Evolutionary conservation across 164 flowering plant species (phyloP).

Genomic region (Annona squamosa): DNA sequence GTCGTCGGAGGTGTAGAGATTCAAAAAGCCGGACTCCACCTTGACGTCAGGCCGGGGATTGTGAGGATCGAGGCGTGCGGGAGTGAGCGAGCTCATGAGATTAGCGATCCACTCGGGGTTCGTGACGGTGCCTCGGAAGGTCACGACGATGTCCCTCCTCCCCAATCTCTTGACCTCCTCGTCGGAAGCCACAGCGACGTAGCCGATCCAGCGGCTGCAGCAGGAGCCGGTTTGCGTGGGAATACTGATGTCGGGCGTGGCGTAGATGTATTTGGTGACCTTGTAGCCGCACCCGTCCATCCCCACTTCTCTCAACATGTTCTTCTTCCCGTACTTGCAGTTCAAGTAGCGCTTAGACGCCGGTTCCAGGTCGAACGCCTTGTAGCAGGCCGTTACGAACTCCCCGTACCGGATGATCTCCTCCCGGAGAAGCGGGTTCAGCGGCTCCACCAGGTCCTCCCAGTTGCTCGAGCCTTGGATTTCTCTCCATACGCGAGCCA

Average conservation of each 20-base stretch:
- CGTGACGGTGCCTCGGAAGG: slow-evolving; percentile 75
- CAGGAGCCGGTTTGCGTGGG: slow-evolving; percentile 33
- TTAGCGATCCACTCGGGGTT: slow-evolving; percentile 68
- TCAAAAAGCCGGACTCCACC: slow-evolving; percentile 43
- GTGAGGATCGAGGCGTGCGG: slow-evolving; percentile 58
- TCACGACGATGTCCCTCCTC: slow-evolving; percentile 55
- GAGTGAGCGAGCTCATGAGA: slow-evolving; percentile 66
- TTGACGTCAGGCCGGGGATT: slow-evolving; percentile 46
- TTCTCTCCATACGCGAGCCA: slow-evolving; percentile 56
- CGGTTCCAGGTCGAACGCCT: slow-evolving; percentile 72
- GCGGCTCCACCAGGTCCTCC: slow-evolving; percentile 57
- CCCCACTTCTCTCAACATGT: slow-evolving; percentile 43
- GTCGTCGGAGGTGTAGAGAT: slow-evolving; percentile 27
- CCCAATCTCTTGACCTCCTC: slow-evolving; percentile 41
- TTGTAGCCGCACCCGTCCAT: slow-evolving; percentile 47
- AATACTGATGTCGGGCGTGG: slow-evolving; percentile 51
- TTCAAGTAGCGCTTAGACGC: slow-evolving; percentile 52
- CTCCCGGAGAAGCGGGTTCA: slow-evolving; percentile 52
- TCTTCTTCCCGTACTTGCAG: slow-evolving; percentile 61
- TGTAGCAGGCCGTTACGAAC: slow-evolving; percentile 55
- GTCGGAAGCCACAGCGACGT: slow-evolving; percentile 60
- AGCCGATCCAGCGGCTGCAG: slow-evolving; percentile 72
- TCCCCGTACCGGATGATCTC: slow-evolving; percentile 73
- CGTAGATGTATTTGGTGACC: slow-evolving; percentile 74
- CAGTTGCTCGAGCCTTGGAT: slow-evolving; percentile 63